phyloP scores from a whole-genome alignment of 352 stramenopile species.

The Pseudoperonospora humuli region DNA sequence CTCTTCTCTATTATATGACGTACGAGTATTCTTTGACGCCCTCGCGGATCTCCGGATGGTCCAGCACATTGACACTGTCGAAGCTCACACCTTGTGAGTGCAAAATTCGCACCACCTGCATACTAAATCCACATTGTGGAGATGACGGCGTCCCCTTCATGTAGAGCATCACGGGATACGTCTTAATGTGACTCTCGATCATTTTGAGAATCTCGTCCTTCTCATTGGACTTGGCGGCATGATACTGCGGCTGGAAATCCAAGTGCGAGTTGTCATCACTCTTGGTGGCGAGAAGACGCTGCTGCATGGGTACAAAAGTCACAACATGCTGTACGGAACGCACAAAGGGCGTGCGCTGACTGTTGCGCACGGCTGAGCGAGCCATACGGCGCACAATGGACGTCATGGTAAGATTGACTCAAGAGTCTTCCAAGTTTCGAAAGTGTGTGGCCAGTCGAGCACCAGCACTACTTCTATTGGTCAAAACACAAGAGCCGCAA shows the following conservation, averaged over 20 bases:
- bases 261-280: conserved; percentile 63
- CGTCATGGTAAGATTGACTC: conserved; percentile 26
- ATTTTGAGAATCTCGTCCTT: conserved; percentile 87
- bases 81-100: conserved; percentile 91
- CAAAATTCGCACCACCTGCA: conserved; percentile 94
- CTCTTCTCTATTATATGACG: conserved; percentile 17
- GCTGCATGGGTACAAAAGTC: conserved; percentile 1
- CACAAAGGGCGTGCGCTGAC: conserved; percentile 9
- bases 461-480: too few species aligned
- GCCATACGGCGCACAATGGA: conserved; percentile 29
- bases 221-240: conserved; percentile 77
- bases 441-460: conserved; percentile 7
- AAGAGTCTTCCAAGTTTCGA: too few species aligned
- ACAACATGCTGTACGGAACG: not conserved
- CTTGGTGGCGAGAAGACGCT: conserved; percentile 38
- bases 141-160: conserved; percentile 98
- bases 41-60: conserved; percentile 96
- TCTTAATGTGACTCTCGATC: conserved; percentile 87
- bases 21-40: conserved; percentile 98
- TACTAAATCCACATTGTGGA: conserved; percentile 97
- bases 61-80: conserved; percentile 96
- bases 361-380: conserved; percentile 21
- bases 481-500: not conserved
- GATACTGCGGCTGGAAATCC: conserved; percentile 85
- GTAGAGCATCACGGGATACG: conserved; percentile 97